These are phyloP conservation scores for Phoma sp. DNA, from an alignment of 2,329 filamentous ascomycete genomes.

Conservation along the genomic window DNA sequence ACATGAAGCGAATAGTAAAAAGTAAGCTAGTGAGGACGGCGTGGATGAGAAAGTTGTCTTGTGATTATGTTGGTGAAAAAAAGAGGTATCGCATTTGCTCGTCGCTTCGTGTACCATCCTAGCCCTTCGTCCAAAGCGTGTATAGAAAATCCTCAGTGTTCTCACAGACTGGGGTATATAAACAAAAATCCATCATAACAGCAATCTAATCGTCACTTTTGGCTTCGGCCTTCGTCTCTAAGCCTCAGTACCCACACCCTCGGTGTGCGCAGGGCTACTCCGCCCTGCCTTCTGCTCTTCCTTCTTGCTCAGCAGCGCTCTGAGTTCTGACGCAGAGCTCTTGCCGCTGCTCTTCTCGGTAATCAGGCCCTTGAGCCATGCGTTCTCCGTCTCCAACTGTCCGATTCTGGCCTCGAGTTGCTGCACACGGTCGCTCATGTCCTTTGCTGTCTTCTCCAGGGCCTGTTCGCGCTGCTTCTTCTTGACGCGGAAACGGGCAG, in stretches of 20 bases:
- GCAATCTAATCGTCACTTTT: constrained; percentile 25
- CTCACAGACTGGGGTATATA: not conserved
- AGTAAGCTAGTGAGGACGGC: not conserved
- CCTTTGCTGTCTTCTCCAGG: constrained; percentile 59
- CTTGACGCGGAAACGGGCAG: constrained; percentile 60
- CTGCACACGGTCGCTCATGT: constrained; percentile 58
- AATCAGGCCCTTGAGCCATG: constrained; percentile 59
- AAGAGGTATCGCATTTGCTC: constrained; percentile 7
- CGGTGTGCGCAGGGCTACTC: constrained; percentile 46
- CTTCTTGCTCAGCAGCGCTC: constrained; percentile 43
- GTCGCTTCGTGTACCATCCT: constrained; percentile 3
- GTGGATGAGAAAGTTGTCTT: not conserved
- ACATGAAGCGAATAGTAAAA: no score
- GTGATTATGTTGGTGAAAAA: constrained; percentile 12
- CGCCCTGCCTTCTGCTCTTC: constrained; percentile 41
- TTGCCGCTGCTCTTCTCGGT: constrained; percentile 56
- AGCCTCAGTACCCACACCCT: constrained; percentile 46
- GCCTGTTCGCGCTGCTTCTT: constrained; percentile 62
- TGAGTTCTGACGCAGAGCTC: constrained; percentile 38
- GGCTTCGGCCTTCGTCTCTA: constrained; percentile 40
- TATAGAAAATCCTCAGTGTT: not conserved
- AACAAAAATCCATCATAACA: constrained; percentile 5
- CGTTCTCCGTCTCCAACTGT: constrained; percentile 61
- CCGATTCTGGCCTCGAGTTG: constrained; percentile 61
- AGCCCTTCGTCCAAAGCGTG: not conserved